Conservation (phyloP, 169 alveolate species). For the Sarcocystis neurona region DNA sequence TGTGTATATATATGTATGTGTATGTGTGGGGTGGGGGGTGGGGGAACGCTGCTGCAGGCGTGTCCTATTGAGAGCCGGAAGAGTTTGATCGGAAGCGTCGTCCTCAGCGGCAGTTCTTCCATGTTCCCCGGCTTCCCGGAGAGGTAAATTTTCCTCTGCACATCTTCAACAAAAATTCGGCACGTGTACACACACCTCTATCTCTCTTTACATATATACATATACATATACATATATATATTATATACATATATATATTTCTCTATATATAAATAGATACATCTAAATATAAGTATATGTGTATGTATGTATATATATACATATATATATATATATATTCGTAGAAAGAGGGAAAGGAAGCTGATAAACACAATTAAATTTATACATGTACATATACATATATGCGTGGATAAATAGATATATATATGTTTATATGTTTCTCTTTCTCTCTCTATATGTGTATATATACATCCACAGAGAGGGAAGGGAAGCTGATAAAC, state of each 20-base stretch:
- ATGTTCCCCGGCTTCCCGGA: constrained; percentile 67
- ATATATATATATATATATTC: neutral
- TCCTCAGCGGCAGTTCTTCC: constrained; percentile 73
- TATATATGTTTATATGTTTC: too few relatives aligned
- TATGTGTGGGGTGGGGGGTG: too few relatives aligned
- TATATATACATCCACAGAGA: neutral
- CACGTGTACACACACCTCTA: too few relatives aligned
- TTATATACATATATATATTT: neutral
- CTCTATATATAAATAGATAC: neutral
- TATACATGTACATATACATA: neutral
- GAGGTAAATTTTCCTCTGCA: constrained; percentile 31
- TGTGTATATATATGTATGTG: too few relatives aligned
- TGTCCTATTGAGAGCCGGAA: constrained; percentile 73
- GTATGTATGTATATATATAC: neutral
- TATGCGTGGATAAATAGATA: too few relatives aligned
- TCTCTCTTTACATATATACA: too few relatives aligned
- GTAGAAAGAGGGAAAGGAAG: too few relatives aligned
- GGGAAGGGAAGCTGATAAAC: neutral
- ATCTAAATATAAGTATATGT: neutral
- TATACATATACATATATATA: too few relatives aligned
- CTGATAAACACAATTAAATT: neutral
- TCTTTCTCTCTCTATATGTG: neutral
- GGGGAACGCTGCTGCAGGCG: too few relatives aligned
- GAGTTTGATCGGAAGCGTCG: constrained; percentile 68
- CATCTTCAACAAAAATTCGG: too few relatives aligned